These are phyloP conservation scores for Spinellus fusiger DNA, from an alignment of 192 early-diverging fungal species.

Conservation along the genomic window DNA sequence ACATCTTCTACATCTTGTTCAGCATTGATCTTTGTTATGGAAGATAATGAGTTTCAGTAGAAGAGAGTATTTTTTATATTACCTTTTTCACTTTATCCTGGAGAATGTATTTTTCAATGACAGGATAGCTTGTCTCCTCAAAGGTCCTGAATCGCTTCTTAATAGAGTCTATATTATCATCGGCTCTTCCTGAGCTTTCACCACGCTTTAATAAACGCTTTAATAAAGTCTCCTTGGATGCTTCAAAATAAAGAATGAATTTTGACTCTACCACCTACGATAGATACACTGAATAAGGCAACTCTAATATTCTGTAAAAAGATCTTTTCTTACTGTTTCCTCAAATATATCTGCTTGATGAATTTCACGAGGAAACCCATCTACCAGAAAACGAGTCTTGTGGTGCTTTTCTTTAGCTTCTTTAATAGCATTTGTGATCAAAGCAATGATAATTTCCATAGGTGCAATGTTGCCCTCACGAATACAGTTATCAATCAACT, in stretches of 20 bases:
- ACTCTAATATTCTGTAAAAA: background rate
- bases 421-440: conserved; percentile 87
- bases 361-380: conserved; percentile 92
- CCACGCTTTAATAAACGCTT: conserved; percentile 87
- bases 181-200: conserved; percentile 83
- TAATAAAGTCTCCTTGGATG: conserved; percentile 84
- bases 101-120: conserved; percentile 74
- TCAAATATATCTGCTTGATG: conserved; percentile 92
- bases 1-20: conserved; percentile 61
- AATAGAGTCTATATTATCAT: conserved; percentile 95
- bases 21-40: conserved; percentile 40
- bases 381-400: conserved; percentile 75
- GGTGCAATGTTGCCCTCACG: conserved; percentile 92
- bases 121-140: conserved; percentile 77
- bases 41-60: no score
- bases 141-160: conserved; percentile 92
- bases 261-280: conserved; percentile 56
- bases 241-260: conserved; percentile 86
- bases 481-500: conserved; percentile 85
- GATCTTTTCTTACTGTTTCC: conserved; percentile 54
- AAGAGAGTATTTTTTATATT: background rate
- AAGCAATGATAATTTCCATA: conserved; percentile 84
- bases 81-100: conserved; percentile 74
- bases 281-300: background rate
- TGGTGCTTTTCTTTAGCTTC: conserved; percentile 46